Conservation (phyloP, 1,284 basidiomycete species). For the Pterulicium gracile region DNA sequence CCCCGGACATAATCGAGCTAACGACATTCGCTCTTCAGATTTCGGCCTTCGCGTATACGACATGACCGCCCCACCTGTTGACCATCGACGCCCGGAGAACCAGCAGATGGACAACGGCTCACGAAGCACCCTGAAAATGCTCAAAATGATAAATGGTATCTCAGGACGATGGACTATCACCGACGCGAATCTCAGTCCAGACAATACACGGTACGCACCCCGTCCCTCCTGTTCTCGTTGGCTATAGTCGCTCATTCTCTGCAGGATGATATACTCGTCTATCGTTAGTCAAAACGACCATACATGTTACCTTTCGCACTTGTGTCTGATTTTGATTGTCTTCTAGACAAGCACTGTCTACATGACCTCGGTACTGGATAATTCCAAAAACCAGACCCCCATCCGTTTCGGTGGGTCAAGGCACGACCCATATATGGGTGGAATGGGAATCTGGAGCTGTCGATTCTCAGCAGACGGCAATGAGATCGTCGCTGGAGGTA, state of each 20-base stretch:
- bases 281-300: constrained; percentile 41
- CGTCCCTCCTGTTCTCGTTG: neutral
- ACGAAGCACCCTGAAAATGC: constrained; percentile 67
- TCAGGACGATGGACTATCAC: constrained; percentile 86
- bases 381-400: constrained; percentile 57
- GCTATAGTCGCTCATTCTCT: constrained; percentile 6
- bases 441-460: constrained; percentile 82
- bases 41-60: constrained; percentile 87
- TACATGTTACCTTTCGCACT: constrained; percentile 5
- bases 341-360: constrained; percentile 58
- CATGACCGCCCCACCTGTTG: constrained; percentile 45
- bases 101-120: constrained; percentile 21
- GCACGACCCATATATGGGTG: constrained; percentile 33
- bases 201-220: constrained; percentile 68
- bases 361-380: constrained; percentile 76
- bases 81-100: constrained; percentile 11
- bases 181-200: constrained; percentile 86
- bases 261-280: constrained; percentile 85
- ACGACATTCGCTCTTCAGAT: constrained; percentile 31
- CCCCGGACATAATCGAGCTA: constrained; percentile 10
- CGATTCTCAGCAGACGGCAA: constrained; percentile 93
- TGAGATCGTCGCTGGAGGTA: constrained; percentile 77
- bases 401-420: constrained; percentile 56
- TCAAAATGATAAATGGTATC: constrained; percentile 71
- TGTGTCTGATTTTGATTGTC: constrained; percentile 6